Evolutionary conservation across 2,329 filamentous ascomycete genomes (phyloP), one percentile per base, ranked within the genome.

Genomic region (Scolecobasidium constrictum): DNA sequence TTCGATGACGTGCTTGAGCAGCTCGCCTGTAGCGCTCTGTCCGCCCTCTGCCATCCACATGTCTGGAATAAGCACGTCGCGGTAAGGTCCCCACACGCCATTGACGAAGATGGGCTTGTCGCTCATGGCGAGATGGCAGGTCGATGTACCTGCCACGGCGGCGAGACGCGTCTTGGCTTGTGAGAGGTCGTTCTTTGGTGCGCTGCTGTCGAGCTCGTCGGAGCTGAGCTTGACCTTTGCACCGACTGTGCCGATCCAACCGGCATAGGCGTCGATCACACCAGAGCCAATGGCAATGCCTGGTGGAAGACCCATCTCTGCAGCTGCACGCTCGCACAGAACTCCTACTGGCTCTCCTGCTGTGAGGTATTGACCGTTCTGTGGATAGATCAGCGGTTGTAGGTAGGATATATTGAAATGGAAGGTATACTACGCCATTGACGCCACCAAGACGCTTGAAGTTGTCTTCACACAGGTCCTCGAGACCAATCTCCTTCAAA

Each of bases 181-280:
- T 2, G 82, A 77, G n/a, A 92, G 76, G 57, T 94, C 86, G 63
- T 94, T 93, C 56, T 83, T 79, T 2, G 83, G 73, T 4, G 73
- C 71, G 26, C 73, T 73, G 46, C 75, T 69, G 57, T 82, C 80
- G 31, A 90, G 72, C 38, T 82, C 73, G 44, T 83, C 77, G 45
- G 71, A 66, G 33, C 73, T 71, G 13, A 93, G 74, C 50, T 86
- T 75, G 53, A 95, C 86, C 63, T 95, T 95, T 47, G 92, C 90
- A 46, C 92, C 92, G n/a, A 98, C 92, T 1, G 92, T 96, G 47
- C 92, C 92, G 52, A 98, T 92, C 92, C 92, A 98, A 49, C 92
- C 92, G 46, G 92, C 92, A 56, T 98, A 98, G 15, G 92, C 92
- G 60, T 98, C 92, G 56, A 98, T 98, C 49, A 98, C 92, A 61